These are phyloP conservation scores for Klebsormidium nitens DNA, from an alignment of 139 green algal genomes.

Conservation along the genomic window DNA sequence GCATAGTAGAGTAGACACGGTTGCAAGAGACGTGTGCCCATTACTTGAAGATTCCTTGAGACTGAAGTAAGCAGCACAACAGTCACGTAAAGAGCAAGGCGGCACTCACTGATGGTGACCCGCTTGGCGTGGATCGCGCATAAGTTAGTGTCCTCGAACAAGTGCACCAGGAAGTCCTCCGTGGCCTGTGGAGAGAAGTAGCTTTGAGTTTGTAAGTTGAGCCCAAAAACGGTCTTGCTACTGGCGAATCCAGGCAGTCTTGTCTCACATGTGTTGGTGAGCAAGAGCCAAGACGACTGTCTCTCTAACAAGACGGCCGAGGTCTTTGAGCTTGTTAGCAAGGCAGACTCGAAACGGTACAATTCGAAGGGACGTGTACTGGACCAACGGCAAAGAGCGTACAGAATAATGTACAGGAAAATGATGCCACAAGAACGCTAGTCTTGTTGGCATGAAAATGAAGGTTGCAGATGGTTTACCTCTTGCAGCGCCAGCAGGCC, in stretches of 20 bases:
- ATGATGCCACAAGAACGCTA: background rate
- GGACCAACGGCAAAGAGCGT: background rate
- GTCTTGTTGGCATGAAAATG: background rate
- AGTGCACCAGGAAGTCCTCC: conserved; percentile 38
- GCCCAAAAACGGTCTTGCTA: background rate
- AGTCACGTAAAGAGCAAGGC: no score
- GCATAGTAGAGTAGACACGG: no score
- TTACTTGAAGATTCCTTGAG: no score
- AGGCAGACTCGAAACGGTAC: no score
- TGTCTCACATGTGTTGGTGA: no score
- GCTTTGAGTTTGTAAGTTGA: background rate
- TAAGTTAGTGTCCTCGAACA: conserved; percentile 68
- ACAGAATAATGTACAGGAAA: background rate
- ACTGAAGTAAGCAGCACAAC: no score
- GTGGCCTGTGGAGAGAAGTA: conserved; percentile 8
- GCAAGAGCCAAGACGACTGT: background rate
- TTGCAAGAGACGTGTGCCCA: no score
- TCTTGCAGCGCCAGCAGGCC: conserved; percentile 37
- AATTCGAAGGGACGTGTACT: background rate
- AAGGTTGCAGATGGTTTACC: background rate
- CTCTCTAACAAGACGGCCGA: background rate
- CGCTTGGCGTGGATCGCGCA: conserved; percentile 86
- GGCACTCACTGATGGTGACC: conserved; percentile 68
- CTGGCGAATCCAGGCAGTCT: background rate
- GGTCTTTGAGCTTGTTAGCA: background rate